Evolutionary conservation across 176 grass and related monocot species (phyloP).

Genomic region (Ensete glaucum): DNA sequence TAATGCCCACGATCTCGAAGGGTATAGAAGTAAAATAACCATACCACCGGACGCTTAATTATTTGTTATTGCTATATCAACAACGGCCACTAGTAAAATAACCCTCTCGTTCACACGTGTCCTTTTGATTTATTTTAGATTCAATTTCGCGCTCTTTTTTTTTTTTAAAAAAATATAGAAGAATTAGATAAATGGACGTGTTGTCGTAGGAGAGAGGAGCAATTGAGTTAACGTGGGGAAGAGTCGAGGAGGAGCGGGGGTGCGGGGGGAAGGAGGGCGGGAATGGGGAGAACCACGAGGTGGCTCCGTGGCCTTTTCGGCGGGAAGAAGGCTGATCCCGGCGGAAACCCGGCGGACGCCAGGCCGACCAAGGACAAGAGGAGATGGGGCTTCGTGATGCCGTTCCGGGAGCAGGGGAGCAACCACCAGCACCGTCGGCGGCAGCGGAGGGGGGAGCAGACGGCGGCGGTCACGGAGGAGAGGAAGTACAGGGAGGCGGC

Average conservation of each 20-base stretch:
- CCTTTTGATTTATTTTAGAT: neutral
- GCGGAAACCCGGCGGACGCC: conserved; percentile 9
- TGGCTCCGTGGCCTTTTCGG: conserved; percentile 66
- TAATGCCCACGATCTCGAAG: too few relatives aligned
- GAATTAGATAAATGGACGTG: neutral
- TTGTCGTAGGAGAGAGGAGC: neutral
- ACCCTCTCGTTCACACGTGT: neutral
- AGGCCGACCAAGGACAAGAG: conserved; percentile 40
- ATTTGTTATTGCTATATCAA: too few relatives aligned
- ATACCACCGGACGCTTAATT: too few relatives aligned
- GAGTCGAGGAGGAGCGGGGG: neutral
- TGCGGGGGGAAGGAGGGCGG: neutral
- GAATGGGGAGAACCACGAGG: conserved; percentile 64
- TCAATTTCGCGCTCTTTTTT: neutral
- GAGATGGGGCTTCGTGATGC: conserved; percentile 51
- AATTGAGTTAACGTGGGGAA: neutral
- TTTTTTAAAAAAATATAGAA: neutral
- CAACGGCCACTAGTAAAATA: too few relatives aligned
- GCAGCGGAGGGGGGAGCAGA: conserved; percentile 8
- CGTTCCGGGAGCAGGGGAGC: conserved; percentile 46
- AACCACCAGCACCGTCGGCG: conserved; percentile 13
- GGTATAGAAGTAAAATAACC: too few relatives aligned
- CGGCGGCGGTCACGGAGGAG: conserved; percentile 5
- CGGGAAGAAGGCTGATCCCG: conserved; percentile 36
- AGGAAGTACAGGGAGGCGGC: conserved; percentile 39